Percentiles rank a stretch among this genome's conserved stretches.
Evolutionary conservation across 2,329 filamentous ascomycete species (phyloP).

Genomic region (Exophiala mesophila): DNA sequence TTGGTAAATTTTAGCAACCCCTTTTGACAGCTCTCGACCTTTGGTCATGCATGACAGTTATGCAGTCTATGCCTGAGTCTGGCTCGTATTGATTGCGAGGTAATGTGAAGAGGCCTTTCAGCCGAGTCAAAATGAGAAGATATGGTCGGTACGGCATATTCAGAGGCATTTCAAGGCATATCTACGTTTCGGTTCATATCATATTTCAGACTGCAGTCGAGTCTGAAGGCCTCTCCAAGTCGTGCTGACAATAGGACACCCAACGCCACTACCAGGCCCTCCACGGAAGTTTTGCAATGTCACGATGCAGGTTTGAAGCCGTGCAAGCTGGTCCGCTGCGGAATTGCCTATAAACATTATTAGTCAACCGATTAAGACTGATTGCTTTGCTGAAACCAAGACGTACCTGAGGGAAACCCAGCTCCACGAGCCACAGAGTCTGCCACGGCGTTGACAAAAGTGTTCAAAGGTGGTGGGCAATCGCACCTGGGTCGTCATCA

Average conservation of each 20-base stretch:
- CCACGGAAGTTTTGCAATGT: conserved; percentile 23
- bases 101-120: too few relatives aligned
- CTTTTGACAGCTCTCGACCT: too few relatives aligned
- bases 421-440: conserved; percentile 10
- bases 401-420: conserved; percentile 16
- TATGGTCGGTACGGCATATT: too few relatives aligned
- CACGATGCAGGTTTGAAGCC: conserved; percentile 19
- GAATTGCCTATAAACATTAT: conserved; percentile 14
- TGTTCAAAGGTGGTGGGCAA: conserved; percentile 18
- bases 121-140: too few relatives aligned
- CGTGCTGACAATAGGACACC: conserved; percentile 21
- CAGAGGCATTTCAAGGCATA: too few relatives aligned
- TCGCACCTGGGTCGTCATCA: conserved; percentile 12
- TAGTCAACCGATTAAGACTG: background rate
- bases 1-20: too few relatives aligned
- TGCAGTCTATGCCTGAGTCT: too few relatives aligned
- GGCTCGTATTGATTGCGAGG: too few relatives aligned
- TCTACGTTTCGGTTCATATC: too few relatives aligned
- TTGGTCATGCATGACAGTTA: too few relatives aligned
- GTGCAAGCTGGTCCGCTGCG: conserved; percentile 18
- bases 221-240: conserved; percentile 18
- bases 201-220: conserved; percentile 16
- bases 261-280: conserved; percentile 20
- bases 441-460: conserved; percentile 12
- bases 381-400: background rate